Percentiles rank a stretch among this genome's conserved stretches.
Evolutionary conservation across 192 early-diverging fungal species (phyloP).

Genomic region (Chytriomyces hyalinus): DNA sequence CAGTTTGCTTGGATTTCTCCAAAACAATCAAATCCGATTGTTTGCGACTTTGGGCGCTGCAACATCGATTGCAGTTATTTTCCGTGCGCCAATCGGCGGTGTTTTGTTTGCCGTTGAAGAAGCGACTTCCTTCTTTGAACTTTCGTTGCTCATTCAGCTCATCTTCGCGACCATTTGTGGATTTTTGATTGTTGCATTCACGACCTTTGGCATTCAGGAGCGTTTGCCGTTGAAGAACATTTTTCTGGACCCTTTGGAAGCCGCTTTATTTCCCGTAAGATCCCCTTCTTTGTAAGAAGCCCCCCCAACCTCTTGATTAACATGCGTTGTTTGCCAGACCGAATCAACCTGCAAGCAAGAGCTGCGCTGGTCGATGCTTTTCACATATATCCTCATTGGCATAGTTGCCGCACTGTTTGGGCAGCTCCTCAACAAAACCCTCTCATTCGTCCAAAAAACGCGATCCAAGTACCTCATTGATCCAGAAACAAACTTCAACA

Average conservation of each 20-base stretch:
- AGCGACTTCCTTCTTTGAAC: conserved; percentile 47
- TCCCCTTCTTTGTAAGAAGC: background rate
- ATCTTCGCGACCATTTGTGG: conserved; percentile 42
- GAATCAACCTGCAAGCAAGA: conserved; percentile 21
- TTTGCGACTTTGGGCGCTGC: conserved; percentile 49
- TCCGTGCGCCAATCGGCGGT: conserved; percentile 44
- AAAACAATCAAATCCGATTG: conserved; percentile 34
- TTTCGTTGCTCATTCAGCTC: conserved; percentile 31
- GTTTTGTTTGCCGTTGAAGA: conserved; percentile 51
- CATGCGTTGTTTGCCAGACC: conserved; percentile 8
- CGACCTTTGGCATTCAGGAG: background rate
- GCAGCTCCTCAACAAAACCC: conserved; percentile 36
- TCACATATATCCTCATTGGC: conserved; percentile 38
- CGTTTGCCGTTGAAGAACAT: background rate
- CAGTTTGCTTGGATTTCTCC: conserved; percentile 37
- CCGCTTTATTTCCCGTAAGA: conserved; percentile 35
- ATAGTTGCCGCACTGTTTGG: conserved; percentile 35
- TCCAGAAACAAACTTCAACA: conserved; percentile 8
- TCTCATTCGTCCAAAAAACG: conserved; percentile 38
- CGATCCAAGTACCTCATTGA: conserved; percentile 37
- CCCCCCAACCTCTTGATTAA: background rate
- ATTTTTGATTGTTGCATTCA: conserved; percentile 35
- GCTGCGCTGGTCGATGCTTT: conserved; percentile 25
- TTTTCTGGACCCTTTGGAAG: conserved; percentile 3
- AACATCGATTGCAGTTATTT: conserved; percentile 46